Evolutionary conservation across 495 filamentous ascomycete species (phyloP).

Genomic region (Penicillium daleae): DNA sequence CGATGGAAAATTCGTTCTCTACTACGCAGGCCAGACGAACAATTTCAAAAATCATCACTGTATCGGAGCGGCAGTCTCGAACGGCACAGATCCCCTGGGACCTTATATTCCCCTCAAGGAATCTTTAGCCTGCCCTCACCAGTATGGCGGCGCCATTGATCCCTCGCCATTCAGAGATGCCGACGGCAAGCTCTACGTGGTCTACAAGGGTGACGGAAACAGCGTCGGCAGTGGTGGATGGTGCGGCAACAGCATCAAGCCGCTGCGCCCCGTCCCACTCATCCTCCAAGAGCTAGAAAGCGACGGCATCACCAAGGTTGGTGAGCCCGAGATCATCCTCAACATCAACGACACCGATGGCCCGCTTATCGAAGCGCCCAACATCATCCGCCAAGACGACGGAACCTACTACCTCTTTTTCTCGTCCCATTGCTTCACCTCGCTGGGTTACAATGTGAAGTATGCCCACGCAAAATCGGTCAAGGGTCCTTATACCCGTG

Average conservation of each 20-base stretch:
- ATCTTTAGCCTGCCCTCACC: conserved; percentile 51
- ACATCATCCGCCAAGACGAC: conserved; percentile 46
- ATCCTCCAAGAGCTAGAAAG: conserved; percentile 58
- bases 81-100: conserved; percentile 41
- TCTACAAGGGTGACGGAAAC: conserved; percentile 66
- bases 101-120: conserved; percentile 51
- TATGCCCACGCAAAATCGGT: conserved; percentile 55
- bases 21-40: conserved; percentile 54
- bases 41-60: conserved; percentile 48
- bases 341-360: conserved; percentile 58
- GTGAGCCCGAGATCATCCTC: conserved; percentile 53
- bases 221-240: conserved; percentile 57
- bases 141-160: conserved; percentile 61
- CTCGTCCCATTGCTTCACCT: conserved; percentile 58
- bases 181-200: conserved; percentile 54
- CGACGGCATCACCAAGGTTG: conserved; percentile 56
- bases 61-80: conserved; percentile 54
- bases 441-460: conserved; percentile 56
- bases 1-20: conserved; percentile 56
- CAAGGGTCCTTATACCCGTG: conserved; percentile 49
- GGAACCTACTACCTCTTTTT: conserved; percentile 63
- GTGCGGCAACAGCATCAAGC: conserved; percentile 54
- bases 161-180: conserved; percentile 54
- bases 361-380: conserved; percentile 62
- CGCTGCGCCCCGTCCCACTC: conserved; percentile 54